A percentile compares a stretch with the other conserved stretches of the same genome.
phyloP scores from a whole-genome alignment of 2,329 filamentous ascomycete genomes.

The Fusarium sp. region DNA sequence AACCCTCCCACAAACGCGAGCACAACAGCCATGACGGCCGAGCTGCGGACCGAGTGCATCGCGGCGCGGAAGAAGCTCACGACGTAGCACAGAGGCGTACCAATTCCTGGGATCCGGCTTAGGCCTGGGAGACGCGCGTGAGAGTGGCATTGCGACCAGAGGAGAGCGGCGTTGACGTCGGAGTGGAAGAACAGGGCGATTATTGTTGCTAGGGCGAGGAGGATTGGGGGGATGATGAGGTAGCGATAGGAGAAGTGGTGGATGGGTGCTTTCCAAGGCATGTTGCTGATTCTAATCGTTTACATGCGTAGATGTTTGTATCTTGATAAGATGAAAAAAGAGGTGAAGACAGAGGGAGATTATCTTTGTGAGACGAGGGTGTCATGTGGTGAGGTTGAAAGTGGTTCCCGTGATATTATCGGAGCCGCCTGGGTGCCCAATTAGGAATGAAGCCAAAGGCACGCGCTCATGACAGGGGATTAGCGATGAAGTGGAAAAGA shows the following conservation, averaged over 20 bases:
- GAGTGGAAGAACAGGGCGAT: constrained; percentile 58
- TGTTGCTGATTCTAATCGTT: not conserved
- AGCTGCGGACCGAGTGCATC: constrained; percentile 54
- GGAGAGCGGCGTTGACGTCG: constrained; percentile 63
- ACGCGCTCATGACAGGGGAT: not conserved
- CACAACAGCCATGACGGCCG: constrained; percentile 55
- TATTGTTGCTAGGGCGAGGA: constrained; percentile 58
- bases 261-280: constrained; percentile 57
- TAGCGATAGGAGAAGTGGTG: constrained; percentile 65
- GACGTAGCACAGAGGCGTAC: constrained; percentile 61
- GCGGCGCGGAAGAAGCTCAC: constrained; percentile 63
- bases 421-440: not conserved
- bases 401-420: constrained; percentile 37
- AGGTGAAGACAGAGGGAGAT: not conserved
- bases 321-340: not conserved
- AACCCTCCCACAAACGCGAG: constrained; percentile 60
- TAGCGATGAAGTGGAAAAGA: not conserved
- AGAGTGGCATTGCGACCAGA: constrained; percentile 66
- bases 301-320: too few species aligned
- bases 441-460: not conserved
- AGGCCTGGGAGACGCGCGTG: constrained; percentile 58
- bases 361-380: not conserved
- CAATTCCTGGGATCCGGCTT: constrained; percentile 58
- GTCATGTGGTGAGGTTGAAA: constrained; percentile 34
- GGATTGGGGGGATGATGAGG: constrained; percentile 61